Evolutionary conservation across 768 basidiomycete species (phyloP).

Genomic region (Lactarius hengduanensis): DNA sequence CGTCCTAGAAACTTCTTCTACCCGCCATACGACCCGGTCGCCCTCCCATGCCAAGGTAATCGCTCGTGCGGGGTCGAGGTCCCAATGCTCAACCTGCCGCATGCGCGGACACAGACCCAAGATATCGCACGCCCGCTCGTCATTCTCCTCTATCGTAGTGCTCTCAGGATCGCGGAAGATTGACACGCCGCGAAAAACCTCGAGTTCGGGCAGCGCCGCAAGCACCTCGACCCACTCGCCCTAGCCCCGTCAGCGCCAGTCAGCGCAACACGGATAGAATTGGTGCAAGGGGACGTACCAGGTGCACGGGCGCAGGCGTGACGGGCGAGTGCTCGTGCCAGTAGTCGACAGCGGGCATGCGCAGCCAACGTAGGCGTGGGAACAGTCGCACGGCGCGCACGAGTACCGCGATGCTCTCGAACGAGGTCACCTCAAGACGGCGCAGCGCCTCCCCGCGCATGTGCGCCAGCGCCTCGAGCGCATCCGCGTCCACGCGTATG

Average conservation of each 20-base stretch:
- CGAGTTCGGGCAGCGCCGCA: not conserved
- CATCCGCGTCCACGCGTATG: not conserved
- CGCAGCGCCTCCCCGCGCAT: not conserved
- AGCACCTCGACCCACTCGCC: constrained; percentile 2
- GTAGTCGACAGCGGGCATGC: constrained; percentile 8
- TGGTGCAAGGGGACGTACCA: not conserved
- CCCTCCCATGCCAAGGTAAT: not conserved
- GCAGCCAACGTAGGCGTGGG: not conserved
- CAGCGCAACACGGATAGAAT: not conserved
- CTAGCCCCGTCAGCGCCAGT: not conserved
- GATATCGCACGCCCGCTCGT: constrained; percentile 3
- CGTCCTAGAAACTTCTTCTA: not conserved
- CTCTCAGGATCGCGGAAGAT: constrained; percentile 2
- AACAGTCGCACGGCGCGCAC: not conserved
- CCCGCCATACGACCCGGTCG: not conserved
- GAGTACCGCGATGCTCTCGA: constrained; percentile 4
- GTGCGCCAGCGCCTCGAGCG: not conserved
- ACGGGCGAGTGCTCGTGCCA: constrained; percentile 7
- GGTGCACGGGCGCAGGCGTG: constrained; percentile 1
- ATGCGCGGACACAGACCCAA: not conserved
- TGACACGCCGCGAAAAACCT: constrained; percentile 8
- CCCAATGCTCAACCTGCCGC: constrained; percentile 10
- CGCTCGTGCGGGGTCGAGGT: not conserved
- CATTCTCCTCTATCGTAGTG: constrained; percentile 1
- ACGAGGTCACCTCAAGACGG: not conserved